A percentile compares a stretch with the other conserved stretches of the same genome.
Evolutionary conservation across 2,329 filamentous ascomycete genomes (phyloP).

Genomic region (Clarireedia homoeocarpa): DNA sequence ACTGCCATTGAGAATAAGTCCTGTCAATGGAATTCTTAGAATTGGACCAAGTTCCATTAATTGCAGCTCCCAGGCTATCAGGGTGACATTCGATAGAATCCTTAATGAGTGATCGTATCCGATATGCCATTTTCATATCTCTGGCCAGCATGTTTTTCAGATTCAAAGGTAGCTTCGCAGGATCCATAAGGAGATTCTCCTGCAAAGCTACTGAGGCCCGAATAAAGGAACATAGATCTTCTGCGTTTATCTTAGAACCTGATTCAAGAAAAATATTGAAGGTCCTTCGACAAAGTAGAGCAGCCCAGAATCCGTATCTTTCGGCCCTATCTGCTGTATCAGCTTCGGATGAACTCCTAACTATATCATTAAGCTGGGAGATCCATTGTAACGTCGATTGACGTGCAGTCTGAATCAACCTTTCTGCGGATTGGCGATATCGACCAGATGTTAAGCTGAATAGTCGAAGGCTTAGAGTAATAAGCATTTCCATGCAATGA

Average conservation of each 20-base stretch:
- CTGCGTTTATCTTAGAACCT: background rate
- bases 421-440: background rate
- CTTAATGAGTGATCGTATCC: conserved; percentile 31
- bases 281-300: conserved; percentile 47
- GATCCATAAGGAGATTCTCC: conserved; percentile 36
- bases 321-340: conserved; percentile 33
- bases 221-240: conserved; percentile 29
- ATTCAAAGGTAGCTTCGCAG: conserved; percentile 27
- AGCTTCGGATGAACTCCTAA: conserved; percentile 32
- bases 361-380: conserved; percentile 36
- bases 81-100: conserved; percentile 29
- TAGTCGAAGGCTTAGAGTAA: conserved; percentile 41
- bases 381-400: conserved; percentile 42
- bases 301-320: conserved; percentile 43
- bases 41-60: conserved; percentile 38
- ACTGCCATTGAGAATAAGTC: conserved; percentile 19
- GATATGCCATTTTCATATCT: conserved; percentile 38
- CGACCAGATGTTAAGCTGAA: conserved; percentile 13
- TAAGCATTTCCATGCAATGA: conserved; percentile 48
- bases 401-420: conserved; percentile 36
- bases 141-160: conserved; percentile 36
- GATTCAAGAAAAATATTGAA: conserved; percentile 26
- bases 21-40: conserved; percentile 16
- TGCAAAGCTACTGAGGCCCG: conserved; percentile 38
- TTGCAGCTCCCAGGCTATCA: conserved; percentile 27